Base-by-base conservation (phyloP, 108 stramenopile species). In the Pseudonitzschia pungens region DNA sequence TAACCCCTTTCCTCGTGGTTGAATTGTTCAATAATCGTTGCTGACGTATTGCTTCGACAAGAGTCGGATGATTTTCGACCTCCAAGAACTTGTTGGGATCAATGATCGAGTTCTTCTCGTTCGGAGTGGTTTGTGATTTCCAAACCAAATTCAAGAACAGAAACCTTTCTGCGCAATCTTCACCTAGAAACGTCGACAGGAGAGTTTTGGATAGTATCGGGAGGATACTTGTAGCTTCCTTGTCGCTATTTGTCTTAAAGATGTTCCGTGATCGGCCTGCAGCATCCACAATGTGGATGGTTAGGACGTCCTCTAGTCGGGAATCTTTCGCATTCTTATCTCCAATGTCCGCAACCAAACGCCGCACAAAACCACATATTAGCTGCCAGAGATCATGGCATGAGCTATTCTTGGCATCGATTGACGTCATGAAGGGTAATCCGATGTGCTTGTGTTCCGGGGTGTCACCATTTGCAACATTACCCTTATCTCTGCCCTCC, bases 381-480 rank as follows among this genome's bases (percentile, higher is more conserved):
- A 75, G 73, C 4, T 87, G 57, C 70, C 72, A 86, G 15, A 89
- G 68, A 55, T 90, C 75, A 11, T 60, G 55, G 68, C 92, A 93
- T 3, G 73, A 83, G 21, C 63, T 31, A 3, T 75, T 57, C 28
- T 73, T 65, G 16, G 74, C 55, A 29, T 62, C 60, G 53, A 84
- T 84, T 5, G 92, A 89, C 29, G 78, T 75, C 43, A 90, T 66
- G 14, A 93, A 59, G 1, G 92, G 92, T 36, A 86, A 84, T 8
- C 92, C 92, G 69, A 92, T 66, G 20, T 53, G 52, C 24, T 44
- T 29, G 28, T 43, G 45, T 2, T 84, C 58, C 9, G 20, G 33
- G 40, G 29, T 43, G 14, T 63, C 76, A 48, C 58, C 54, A 51
- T 72, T 74, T 54, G 48, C 56, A 54, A 10, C 51, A 18, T 71